Evolutionary conservation across 371 early-diverging fungal genomes (phyloP), one percentile per base, ranked within the genome.

Genomic region (Dichotomocladium elegans): DNA sequence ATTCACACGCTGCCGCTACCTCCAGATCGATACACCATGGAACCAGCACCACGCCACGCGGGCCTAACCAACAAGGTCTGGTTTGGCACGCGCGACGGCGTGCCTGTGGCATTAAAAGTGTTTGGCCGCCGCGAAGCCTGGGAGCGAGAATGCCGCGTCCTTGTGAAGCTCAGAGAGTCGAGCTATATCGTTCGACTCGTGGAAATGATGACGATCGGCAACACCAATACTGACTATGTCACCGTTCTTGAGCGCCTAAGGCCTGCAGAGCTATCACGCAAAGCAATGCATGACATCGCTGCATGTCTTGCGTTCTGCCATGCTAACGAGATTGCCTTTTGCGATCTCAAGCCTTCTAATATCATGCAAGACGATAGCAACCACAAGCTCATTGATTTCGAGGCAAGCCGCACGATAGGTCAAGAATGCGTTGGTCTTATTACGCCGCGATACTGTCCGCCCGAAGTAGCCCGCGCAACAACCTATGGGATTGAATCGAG

Each of bases 91-190:
- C 42, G 46, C 0, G 40, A 45, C 35, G 21, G 17, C 19, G 22
- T 31, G 11, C 33, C 49, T 2, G 66, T 68, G 3, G 35, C 31
- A 9, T 54, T 75, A 34, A 75, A 75, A 43, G 37, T 57, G 14
- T 75, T 75, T 65, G 72, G 68, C 10, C 51, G 75, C 28, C 56
- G 75, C 10, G 75, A 75, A 54, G 72, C 75, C 22, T 75, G 75
- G 75, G 75, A 75, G 21, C 57, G 75, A 29, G 75, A 75, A 55
- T 74, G 74, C 31, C 58, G 66, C 8, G 61, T 64, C 0, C 47
- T 74, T 40, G 60, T 66, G 24, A 74, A 66, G 40, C 49, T 74
- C 4, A 60, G 64, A 35, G 47, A 47, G 21, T 17, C 37, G 10
- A n/a, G 47, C 1, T 58, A 52, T 33, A 58, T 70, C 2, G 74